Percentiles rank a stretch among this genome's conserved stretches.
Conservation (phyloP, 2,329 filamentous ascomycete genomes). For the Shiraia sp. region DNA sequence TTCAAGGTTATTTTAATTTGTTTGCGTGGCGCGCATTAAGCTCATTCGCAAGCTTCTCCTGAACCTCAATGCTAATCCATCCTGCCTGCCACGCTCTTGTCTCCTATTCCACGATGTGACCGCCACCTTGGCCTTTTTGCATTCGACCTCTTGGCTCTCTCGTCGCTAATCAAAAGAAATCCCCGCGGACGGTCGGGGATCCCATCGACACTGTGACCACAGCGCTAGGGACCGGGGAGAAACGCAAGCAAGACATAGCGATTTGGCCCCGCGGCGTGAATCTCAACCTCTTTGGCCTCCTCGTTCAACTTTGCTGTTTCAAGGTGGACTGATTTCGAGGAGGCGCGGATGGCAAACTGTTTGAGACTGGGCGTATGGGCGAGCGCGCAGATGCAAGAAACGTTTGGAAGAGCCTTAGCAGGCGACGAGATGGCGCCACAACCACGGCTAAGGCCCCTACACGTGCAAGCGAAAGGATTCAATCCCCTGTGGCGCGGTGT, state of each 20-base stretch:
- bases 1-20: too few species aligned
- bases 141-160: too few species aligned
- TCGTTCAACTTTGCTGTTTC: slow-evolving; percentile 10
- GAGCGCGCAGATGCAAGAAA: slow-evolving; percentile 8
- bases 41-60: too few species aligned
- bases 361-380: slow-evolving; percentile 10
- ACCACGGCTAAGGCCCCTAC: too few species aligned
- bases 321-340: slow-evolving; percentile 17
- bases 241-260: slow-evolving; percentile 13
- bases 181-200: not conserved
- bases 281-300: not conserved
- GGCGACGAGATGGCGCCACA: slow-evolving; percentile 1
- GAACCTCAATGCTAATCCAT: too few species aligned
- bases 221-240: slow-evolving; percentile 8
- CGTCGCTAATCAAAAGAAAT: not conserved
- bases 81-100: too few species aligned
- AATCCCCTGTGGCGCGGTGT: too few species aligned
- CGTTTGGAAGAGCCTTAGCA: slow-evolving; percentile 9
- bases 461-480: too few species aligned
- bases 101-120: not conserved
- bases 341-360: slow-evolving; percentile 2
- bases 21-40: too few species aligned
- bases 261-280: slow-evolving; percentile 5
- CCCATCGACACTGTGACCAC: too few species aligned
- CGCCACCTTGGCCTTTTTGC: too few species aligned